Conservation (phyloP, 2,329 filamentous ascomycete species). For the Dendryphion nanum region DNA sequence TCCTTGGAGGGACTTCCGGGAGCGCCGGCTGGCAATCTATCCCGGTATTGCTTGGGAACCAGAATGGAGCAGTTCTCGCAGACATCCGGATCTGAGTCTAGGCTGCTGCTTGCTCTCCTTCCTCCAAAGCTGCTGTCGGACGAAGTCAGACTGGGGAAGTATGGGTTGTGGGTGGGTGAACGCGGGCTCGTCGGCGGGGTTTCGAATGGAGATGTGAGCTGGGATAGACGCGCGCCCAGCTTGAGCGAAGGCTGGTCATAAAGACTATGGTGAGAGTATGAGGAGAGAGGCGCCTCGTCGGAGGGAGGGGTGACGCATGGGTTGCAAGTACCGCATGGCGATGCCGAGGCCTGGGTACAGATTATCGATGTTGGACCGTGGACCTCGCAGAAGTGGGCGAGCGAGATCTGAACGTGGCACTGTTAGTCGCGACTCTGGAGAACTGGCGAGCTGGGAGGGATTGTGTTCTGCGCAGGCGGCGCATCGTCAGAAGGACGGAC, state of each 20-base stretch:
- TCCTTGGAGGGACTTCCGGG: slow-evolving; percentile 52
- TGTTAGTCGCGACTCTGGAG: slow-evolving; percentile 18
- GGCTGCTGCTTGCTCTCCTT: slow-evolving; percentile 33
- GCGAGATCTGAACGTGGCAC: slow-evolving; percentile 50
- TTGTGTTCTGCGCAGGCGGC: no score
- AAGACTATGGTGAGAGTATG: slow-evolving; percentile 33
- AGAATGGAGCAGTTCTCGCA: slow-evolving; percentile 59
- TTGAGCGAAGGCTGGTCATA: slow-evolving; percentile 35
- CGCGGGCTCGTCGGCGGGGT: slow-evolving; percentile 43
- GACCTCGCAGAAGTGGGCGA: slow-evolving; percentile 63
- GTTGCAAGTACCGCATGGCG: slow-evolving; percentile 55
- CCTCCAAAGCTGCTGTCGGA: slow-evolving; percentile 30
- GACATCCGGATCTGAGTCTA: slow-evolving; percentile 50
- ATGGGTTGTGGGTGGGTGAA: slow-evolving; percentile 46
- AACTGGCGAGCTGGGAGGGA: slow-evolving; percentile 3
- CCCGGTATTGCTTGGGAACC: slow-evolving; percentile 54
- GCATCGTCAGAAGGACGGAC: no score
- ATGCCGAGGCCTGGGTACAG: slow-evolving; percentile 58
- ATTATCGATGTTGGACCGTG: slow-evolving; percentile 63
- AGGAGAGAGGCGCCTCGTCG: slow-evolving; percentile 31
- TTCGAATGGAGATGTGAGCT: slow-evolving; percentile 38
- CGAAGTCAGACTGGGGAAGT: slow-evolving; percentile 44
- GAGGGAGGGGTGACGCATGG: slow-evolving; percentile 44
- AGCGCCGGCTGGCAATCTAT: slow-evolving; percentile 52
- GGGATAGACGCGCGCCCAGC: slow-evolving; percentile 29